Evolutionary conservation across 208 protist genomes (phyloP), one percentile per base, ranked within the genome.

Genomic region (Spongospora subterranea): DNA sequence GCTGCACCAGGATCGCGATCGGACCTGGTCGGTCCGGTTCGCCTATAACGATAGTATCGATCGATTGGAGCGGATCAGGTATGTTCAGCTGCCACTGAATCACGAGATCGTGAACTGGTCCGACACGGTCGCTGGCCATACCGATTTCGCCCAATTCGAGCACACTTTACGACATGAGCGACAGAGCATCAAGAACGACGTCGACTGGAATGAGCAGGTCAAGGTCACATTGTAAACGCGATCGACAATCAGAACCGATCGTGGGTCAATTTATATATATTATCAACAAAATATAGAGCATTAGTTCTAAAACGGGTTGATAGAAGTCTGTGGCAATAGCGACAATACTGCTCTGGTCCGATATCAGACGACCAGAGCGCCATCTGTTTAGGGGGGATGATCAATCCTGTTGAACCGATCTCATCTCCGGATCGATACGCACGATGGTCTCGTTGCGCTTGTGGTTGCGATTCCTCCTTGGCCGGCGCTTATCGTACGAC

Each of bases 371-470:
- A n/a, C n/a, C n/a, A n/a, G n/a, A n/a, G n/a, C n/a, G n/a, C n/a
- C n/a, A n/a, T n/a, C 24, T 60, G 50, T 60, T 60, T 60, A 60
- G 50, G 50, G 50, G 6, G 6, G n/a, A n/a, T n/a, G n/a, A 24
- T 60, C 24, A 60, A 60, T 60, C 50, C 24, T 60, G 50, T 24
- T 60, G 50, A 24, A 60, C 50, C 50, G 50, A 60, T 24, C 50
- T 60, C 50, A 60, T 60, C 24, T 6, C 50, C 35, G 71, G 71
- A 43, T 82, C 71, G n/a, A 82, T 82, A 43, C 35, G 35, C 35
- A 82, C 71, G 17, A 82, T 39, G 17, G 71, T 82, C 35, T 35
- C 71, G 13, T 82, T 6, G 6, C 71, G 71, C 40, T 82, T 82
- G 24, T 60, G 50, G 24, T 60, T 60, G 50, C 24, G 13, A 6